phyloP scores from a whole-genome alignment of 2,329 filamentous ascomycete genomes.

The Onygenales sp. region DNA sequence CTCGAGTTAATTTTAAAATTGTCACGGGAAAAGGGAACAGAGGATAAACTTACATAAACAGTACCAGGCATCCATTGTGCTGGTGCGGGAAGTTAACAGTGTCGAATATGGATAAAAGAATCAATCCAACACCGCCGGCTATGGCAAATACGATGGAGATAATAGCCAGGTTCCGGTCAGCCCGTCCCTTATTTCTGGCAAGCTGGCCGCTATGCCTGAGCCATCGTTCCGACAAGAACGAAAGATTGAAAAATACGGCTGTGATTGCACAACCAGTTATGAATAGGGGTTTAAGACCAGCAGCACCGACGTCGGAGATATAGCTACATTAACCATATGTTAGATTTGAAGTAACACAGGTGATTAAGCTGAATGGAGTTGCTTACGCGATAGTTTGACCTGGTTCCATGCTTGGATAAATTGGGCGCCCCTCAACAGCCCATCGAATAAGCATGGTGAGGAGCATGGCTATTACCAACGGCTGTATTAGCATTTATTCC shows the following conservation, averaged over 20 bases:
- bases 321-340: slow-evolving; percentile 20
- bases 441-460: slow-evolving; percentile 52
- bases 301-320: slow-evolving; percentile 49
- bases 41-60: slow-evolving; percentile 57
- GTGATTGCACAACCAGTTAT: slow-evolving; percentile 53
- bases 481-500: neutral
- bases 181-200: slow-evolving; percentile 53
- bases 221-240: slow-evolving; percentile 74
- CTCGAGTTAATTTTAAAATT: neutral
- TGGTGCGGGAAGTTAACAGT: slow-evolving; percentile 56
- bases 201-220: slow-evolving; percentile 74
- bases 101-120: slow-evolving; percentile 78
- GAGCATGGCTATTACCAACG: slow-evolving; percentile 40
- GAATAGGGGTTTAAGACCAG: slow-evolving; percentile 52
- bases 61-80: slow-evolving; percentile 66
- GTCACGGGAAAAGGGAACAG: neutral
- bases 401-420: slow-evolving; percentile 42
- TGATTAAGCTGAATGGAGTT: neutral
- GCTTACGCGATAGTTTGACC: slow-evolving; percentile 47
- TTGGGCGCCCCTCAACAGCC: slow-evolving; percentile 42
- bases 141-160: slow-evolving; percentile 52
- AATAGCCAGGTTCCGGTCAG: slow-evolving; percentile 31
- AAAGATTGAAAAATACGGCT: slow-evolving; percentile 69
- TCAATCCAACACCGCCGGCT: slow-evolving; percentile 67
- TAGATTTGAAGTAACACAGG: neutral